Evolutionary conservation across 208 protist species (phyloP).

Genomic region (Jaenimonas drosophilae): DNA sequence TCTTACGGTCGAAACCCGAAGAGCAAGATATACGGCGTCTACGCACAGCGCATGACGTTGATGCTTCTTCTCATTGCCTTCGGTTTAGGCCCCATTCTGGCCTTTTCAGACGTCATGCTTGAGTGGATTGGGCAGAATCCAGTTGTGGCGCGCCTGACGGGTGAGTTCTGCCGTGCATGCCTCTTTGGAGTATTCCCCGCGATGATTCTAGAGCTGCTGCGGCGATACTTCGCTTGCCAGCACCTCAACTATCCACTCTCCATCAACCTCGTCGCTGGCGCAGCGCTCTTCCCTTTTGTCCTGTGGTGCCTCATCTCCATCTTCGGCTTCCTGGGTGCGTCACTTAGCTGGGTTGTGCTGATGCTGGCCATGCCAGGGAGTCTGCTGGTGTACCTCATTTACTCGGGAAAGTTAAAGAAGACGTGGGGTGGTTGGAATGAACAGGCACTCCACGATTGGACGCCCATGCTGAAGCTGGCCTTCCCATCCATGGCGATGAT

Average conservation of each 20-base stretch:
- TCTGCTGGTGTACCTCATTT: conserved; percentile 43
- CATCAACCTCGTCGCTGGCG: conserved; percentile 36
- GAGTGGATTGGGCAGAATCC: conserved; percentile 37
- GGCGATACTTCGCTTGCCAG: conserved; percentile 76
- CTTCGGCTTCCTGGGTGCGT: conserved; percentile 43
- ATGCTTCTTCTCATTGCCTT: conserved; percentile 50
- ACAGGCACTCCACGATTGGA: conserved; percentile 49
- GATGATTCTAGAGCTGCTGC: conserved; percentile 70
- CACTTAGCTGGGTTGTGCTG: conserved; percentile 52
- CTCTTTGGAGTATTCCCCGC: conserved; percentile 48
- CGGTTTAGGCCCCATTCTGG: conserved; percentile 32
- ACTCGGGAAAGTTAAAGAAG: conserved; percentile 49
- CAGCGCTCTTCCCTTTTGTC: conserved; percentile 41
- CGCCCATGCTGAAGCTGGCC: conserved; percentile 40
- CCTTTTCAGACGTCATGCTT: conserved; percentile 45
- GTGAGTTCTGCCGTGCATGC: conserved; percentile 45
- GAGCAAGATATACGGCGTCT: conserved; percentile 65
- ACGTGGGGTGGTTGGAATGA: conserved; percentile 63
- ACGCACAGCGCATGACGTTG: conserved; percentile 63
- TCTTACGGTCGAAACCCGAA: conserved; percentile 54
- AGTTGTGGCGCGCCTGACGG: conserved; percentile 30
- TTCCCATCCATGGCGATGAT: conserved; percentile 73
- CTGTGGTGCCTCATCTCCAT: conserved; percentile 28
- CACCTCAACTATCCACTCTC: conserved; percentile 55
- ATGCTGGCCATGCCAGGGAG: conserved; percentile 37